These are phyloP conservation scores for Thecaphora frezii DNA, from an alignment of 1,284 basidiomycete species.

Conservation along the genomic window DNA sequence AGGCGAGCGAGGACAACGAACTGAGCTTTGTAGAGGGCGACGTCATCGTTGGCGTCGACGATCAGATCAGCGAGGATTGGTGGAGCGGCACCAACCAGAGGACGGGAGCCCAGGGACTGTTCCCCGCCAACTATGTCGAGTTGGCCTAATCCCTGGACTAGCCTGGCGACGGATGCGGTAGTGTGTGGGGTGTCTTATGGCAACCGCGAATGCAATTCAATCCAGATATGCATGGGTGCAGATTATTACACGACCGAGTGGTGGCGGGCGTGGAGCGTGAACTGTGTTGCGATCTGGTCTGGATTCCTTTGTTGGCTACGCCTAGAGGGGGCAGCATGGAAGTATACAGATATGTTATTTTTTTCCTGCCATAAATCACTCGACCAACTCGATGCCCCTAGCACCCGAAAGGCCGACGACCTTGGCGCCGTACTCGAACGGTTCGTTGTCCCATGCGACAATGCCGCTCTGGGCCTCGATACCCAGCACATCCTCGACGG, in stretches of 20 bases:
- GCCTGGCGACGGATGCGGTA: too few relatives aligned
- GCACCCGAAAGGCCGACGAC: constrained; percentile 63
- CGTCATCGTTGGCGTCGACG: constrained; percentile 47
- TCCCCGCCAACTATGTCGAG: constrained; percentile 57
- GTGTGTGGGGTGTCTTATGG: too few relatives aligned
- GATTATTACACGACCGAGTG: too few relatives aligned
- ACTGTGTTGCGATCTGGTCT: too few relatives aligned
- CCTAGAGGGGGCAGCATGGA: too few relatives aligned
- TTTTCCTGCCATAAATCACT: too few relatives aligned
- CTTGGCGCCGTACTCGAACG: constrained; percentile 68
- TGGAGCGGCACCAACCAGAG: constrained; percentile 54
- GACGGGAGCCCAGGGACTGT: constrained; percentile 64
- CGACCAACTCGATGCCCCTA: constrained; percentile 26
- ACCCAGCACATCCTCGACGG: constrained; percentile 69
- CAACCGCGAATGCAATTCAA: too few relatives aligned
- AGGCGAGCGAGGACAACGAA: constrained; percentile 56
- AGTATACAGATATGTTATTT: too few relatives aligned
- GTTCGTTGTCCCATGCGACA: constrained; percentile 67
- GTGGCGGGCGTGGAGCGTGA: too few relatives aligned
- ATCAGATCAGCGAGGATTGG: constrained; percentile 58
- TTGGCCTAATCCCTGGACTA: constrained; percentile 7
- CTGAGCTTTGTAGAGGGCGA: constrained; percentile 54
- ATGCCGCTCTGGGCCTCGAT: constrained; percentile 64
- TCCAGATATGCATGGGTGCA: too few relatives aligned
- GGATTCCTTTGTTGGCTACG: too few relatives aligned